These are phyloP conservation scores for Claviceps monticola DNA, from an alignment of 2,329 filamentous ascomycete species.

Conservation along the genomic window DNA sequence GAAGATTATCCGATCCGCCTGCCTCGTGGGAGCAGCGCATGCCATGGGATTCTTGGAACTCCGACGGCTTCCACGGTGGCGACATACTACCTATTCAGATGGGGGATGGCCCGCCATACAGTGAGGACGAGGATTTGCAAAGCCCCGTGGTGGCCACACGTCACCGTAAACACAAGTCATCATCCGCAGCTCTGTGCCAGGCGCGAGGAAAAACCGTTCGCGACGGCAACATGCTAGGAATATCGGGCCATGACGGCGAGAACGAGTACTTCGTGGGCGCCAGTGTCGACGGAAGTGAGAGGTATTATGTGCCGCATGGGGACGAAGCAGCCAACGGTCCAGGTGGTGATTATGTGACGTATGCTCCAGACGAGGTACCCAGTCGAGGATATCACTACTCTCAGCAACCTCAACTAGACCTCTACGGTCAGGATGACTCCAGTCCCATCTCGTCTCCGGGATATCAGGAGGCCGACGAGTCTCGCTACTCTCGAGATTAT, in stretches of 20 bases:
- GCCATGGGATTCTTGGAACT: conserved; percentile 42
- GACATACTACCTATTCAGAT: conserved; percentile 74
- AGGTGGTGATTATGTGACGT: conserved; percentile 69
- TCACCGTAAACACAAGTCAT: conserved; percentile 75
- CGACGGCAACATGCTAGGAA: conserved; percentile 29
- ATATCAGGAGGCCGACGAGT: conserved; percentile 50
- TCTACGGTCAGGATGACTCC: conserved; percentile 40
- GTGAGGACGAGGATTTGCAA: conserved; percentile 88
- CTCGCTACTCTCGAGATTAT: conserved; percentile 79
- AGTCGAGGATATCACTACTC: conserved; percentile 31
- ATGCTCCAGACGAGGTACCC: conserved; percentile 50
- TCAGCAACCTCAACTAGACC: conserved; percentile 31
- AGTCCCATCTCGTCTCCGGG: conserved; percentile 46
- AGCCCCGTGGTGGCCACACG: conserved; percentile 77
- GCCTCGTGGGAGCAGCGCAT: conserved; percentile 59
- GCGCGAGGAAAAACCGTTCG: conserved; percentile 32
- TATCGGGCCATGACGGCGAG: conserved; percentile 41
- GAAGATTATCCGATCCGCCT: conserved; percentile 73
- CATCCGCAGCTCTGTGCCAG: conserved; percentile 33
- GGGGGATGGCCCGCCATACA: conserved; percentile 81
- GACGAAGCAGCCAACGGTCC: conserved; percentile 60
- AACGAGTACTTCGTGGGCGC: conserved; percentile 54
- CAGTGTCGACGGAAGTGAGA: conserved; percentile 57
- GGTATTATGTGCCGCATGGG: conserved; percentile 58
- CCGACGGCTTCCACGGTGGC: conserved; percentile 42